phyloP scores from a whole-genome alignment of 1,284 basidiomycete species.

The Trametes polyzona region DNA sequence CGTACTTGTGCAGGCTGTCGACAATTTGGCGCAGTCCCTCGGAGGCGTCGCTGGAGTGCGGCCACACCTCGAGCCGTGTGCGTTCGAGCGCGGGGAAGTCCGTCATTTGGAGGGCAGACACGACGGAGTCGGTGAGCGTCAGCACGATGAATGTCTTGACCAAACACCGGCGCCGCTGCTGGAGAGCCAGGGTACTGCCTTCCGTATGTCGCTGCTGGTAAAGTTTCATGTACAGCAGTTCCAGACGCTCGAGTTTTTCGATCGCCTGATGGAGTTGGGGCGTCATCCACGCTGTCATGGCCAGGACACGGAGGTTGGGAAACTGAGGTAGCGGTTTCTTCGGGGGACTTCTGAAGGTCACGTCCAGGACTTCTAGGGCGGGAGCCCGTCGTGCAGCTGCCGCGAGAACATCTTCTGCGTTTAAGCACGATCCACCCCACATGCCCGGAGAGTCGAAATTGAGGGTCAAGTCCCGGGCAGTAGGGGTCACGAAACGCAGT shows the following conservation, averaged over 20 bases:
- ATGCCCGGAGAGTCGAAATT: background rate
- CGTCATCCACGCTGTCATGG: conserved; percentile 9
- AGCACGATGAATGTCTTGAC: conserved; percentile 4
- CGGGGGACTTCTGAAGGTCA: conserved; percentile 3
- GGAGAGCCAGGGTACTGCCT: background rate
- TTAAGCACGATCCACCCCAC: background rate
- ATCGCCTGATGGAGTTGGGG: conserved; percentile 6
- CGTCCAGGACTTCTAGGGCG: background rate
- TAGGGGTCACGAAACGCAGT: background rate
- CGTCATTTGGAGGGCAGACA: background rate
- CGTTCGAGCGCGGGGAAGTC: conserved; percentile 4
- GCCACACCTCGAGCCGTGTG: conserved; percentile 6
- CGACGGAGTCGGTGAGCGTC: conserved; percentile 3
- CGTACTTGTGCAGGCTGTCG: background rate
- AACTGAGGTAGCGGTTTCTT: conserved; percentile 1
- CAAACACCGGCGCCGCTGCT: background rate
- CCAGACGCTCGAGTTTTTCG: background rate
- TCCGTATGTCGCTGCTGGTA: conserved; percentile 8
- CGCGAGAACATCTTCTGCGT: background rate
- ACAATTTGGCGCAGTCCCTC: background rate
- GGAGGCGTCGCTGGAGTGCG: conserved; percentile 11
- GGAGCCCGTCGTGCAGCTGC: background rate
- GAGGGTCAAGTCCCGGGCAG: conserved; percentile 1
- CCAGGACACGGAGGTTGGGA: background rate
- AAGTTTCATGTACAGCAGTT: conserved; percentile 8